phyloP scores from a whole-genome alignment of 2,329 filamentous ascomycete genomes.

The Pseudodiploospora longispora region DNA sequence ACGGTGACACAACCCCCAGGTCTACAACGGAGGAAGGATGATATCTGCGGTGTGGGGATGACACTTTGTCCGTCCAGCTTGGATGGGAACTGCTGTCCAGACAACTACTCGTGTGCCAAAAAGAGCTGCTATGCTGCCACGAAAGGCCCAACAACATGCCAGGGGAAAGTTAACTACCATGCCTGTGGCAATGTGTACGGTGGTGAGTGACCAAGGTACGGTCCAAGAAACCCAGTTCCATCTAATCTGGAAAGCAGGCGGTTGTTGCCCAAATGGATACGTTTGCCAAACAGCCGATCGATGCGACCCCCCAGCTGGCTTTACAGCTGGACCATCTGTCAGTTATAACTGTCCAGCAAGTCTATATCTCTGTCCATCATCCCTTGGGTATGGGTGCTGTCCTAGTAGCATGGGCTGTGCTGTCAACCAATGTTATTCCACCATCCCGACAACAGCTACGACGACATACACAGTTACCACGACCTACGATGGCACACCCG shows the following conservation, averaged over 20 bases:
- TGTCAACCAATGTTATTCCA: slow-evolving; percentile 38
- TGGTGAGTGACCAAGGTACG: slow-evolving; percentile 16
- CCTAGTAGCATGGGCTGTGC: slow-evolving; percentile 41
- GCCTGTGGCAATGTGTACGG: slow-evolving; percentile 30
- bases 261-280: slow-evolving; percentile 38
- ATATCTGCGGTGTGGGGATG: slow-evolving; percentile 19
- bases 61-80: slow-evolving; percentile 30
- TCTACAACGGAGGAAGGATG: slow-evolving; percentile 3
- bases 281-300: slow-evolving; percentile 29
- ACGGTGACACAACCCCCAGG: slow-evolving; percentile 13
- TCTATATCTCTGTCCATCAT: slow-evolving; percentile 42
- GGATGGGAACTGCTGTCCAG: slow-evolving; percentile 41
- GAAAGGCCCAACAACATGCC: slow-evolving; percentile 32
- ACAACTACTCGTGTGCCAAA: slow-evolving; percentile 38
- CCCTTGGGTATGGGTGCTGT: slow-evolving; percentile 47
- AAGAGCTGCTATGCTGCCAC: slow-evolving; percentile 41
- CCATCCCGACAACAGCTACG: slow-evolving; percentile 35
- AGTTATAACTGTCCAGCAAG: slow-evolving; percentile 34
- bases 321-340: slow-evolving; percentile 16
- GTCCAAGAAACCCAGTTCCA: background rate
- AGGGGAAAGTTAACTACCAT: slow-evolving; percentile 28
- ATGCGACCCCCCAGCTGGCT: slow-evolving; percentile 38
- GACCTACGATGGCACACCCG: slow-evolving; percentile 29
- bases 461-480: slow-evolving; percentile 37
- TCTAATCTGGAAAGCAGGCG: slow-evolving; percentile 20